A percentile compares a stretch with the other conserved stretches of the same genome.
Conservation (phyloP, 371 early-diverging fungal genomes). For the Mucor piriformis region DNA sequence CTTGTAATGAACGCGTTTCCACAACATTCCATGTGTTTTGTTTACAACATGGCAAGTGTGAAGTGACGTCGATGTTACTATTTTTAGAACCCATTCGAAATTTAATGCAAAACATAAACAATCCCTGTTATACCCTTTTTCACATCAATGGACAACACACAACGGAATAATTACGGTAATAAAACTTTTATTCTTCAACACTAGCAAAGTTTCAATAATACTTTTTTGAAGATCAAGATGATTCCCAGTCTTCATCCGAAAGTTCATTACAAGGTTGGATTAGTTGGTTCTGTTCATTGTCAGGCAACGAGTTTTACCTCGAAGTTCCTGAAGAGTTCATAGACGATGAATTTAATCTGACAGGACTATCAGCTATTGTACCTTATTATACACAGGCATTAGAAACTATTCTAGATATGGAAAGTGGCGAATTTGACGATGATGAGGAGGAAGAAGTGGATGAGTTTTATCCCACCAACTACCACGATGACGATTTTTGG, state of each 20-base stretch:
- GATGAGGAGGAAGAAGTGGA: constrained; percentile 43
- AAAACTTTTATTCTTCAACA: neutral
- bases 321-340: constrained; percentile 89
- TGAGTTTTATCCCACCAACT: constrained; percentile 5
- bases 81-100: no score
- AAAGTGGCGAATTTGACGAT: constrained; percentile 57
- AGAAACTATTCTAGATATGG: constrained; percentile 85
- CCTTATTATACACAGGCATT: constrained; percentile 82
- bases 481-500: constrained; percentile 19
- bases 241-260: constrained; percentile 12
- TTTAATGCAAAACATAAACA: neutral
- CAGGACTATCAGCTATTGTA: constrained; percentile 81
- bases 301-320: constrained; percentile 84
- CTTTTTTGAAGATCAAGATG: neutral
- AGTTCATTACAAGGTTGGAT: constrained; percentile 71
- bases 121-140: neutral
- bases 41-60: neutral
- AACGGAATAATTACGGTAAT: constrained; percentile 11
- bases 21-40: no score
- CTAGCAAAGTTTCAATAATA: neutral
- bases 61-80: no score
- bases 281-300: constrained; percentile 84
- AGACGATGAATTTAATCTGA: constrained; percentile 92
- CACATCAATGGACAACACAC: neutral
- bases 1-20: neutral